Evolutionary conservation across 2,329 filamentous ascomycete species (phyloP).

Genomic region (Hymenoscyphus repandus): DNA sequence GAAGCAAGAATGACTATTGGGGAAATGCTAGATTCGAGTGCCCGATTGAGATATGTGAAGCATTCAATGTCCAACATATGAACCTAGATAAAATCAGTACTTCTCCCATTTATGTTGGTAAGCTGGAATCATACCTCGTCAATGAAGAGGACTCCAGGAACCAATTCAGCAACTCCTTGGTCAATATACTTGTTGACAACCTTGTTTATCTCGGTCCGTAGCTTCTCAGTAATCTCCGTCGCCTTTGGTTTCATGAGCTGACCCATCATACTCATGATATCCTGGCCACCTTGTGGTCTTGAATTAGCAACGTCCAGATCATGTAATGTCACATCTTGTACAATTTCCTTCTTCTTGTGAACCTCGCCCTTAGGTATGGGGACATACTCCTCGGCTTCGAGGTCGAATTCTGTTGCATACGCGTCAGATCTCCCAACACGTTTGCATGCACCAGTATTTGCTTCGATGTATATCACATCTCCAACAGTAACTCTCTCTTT

Average conservation of each 20-base stretch:
- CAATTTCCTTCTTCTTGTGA: slow-evolving; percentile 99
- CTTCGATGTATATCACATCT: slow-evolving; percentile 98
- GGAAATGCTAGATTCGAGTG: slow-evolving; percentile 90
- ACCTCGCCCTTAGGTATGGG: slow-evolving; percentile 98
- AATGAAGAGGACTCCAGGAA: slow-evolving; percentile 97
- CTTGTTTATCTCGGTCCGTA: slow-evolving; percentile 95
- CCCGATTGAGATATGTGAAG: slow-evolving; percentile 97
- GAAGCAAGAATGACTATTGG: slow-evolving; percentile 97
- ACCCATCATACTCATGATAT: slow-evolving; percentile 99
- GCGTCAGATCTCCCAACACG: slow-evolving; percentile 92
- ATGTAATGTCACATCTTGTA: slow-evolving; percentile 96
- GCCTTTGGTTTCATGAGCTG: slow-evolving; percentile 99
- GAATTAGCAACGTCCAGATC: slow-evolving; percentile 96
- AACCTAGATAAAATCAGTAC: slow-evolving; percentile 51
- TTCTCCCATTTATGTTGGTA: not conserved
- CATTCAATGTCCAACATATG: slow-evolving; percentile 99
- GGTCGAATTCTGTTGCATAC: slow-evolving; percentile 96
- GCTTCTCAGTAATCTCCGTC: slow-evolving; percentile 98
- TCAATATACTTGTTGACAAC: slow-evolving; percentile 99
- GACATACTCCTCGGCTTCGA: slow-evolving; percentile 98
- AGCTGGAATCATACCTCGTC: slow-evolving; percentile 68
- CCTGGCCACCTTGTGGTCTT: slow-evolving; percentile 90
- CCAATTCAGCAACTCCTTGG: slow-evolving; percentile 92
- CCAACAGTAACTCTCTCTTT: slow-evolving; percentile 95
- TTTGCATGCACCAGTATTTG: slow-evolving; percentile 97